These are phyloP conservation scores for Rosellinia necatrix DNA, from an alignment of 2,329 filamentous ascomycete genomes.

Conservation along the genomic window DNA sequence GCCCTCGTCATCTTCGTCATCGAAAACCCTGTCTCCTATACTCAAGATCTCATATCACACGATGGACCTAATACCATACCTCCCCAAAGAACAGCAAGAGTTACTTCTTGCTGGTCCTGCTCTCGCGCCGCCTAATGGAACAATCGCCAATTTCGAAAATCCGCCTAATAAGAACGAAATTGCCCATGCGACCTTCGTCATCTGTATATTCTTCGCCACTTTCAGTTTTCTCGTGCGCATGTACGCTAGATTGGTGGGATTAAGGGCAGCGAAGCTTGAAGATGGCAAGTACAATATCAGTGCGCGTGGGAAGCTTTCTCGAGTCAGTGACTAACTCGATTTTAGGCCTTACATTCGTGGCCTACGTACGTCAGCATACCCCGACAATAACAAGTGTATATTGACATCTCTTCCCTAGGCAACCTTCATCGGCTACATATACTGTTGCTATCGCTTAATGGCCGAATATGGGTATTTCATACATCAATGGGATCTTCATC, in stretches of 20 bases:
- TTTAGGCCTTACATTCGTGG: slow-evolving; percentile 17
- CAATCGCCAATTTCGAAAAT: slow-evolving; percentile 21
- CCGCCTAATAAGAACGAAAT: slow-evolving; percentile 25
- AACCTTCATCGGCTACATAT: slow-evolving; percentile 25
- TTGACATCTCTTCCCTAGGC: slow-evolving; percentile 12
- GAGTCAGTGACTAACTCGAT: neutral
- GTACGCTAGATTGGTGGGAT: slow-evolving; percentile 21
- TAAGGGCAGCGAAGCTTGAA: slow-evolving; percentile 20
- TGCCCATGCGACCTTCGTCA: slow-evolving; percentile 18
- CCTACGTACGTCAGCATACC: slow-evolving; percentile 17
- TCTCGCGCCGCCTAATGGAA: slow-evolving; percentile 17
- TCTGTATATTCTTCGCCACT: slow-evolving; percentile 23
- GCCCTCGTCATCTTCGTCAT: neutral
- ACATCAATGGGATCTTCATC: slow-evolving; percentile 28
- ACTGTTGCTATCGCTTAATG: slow-evolving; percentile 24
- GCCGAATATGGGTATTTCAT: slow-evolving; percentile 28
- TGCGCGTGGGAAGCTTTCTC: neutral
- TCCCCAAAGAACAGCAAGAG: slow-evolving; percentile 24
- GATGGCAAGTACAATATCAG: slow-evolving; percentile 14
- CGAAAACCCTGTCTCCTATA: neutral
- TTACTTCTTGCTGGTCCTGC: slow-evolving; percentile 21
- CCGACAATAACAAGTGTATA: neutral
- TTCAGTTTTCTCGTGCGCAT: slow-evolving; percentile 23
- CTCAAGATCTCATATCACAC: neutral
- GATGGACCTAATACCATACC: slow-evolving; percentile 26